Evolutionary conservation across 1,284 basidiomycete genomes (phyloP).

Genomic region (Schizopora paradoxa): DNA sequence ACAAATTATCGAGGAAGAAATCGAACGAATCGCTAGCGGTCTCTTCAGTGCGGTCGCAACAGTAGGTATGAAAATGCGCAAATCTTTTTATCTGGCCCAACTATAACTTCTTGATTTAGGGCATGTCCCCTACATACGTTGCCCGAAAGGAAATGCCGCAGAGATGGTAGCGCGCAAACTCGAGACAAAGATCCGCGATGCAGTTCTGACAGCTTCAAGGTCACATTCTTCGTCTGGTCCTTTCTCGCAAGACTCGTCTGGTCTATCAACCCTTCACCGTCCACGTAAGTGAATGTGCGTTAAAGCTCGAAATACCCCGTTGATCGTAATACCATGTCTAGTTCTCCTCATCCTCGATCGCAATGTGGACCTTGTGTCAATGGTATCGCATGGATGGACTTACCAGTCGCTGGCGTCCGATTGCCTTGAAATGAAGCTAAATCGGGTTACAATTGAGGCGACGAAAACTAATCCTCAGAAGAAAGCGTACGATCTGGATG

Average conservation of each 20-base stretch:
- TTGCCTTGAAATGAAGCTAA: slow-evolving; percentile 95
- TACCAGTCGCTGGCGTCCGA: slow-evolving; percentile 98
- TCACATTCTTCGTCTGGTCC: slow-evolving; percentile 47
- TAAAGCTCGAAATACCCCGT: slow-evolving; percentile 2
- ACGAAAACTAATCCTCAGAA: slow-evolving; percentile 56
- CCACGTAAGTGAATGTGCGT: slow-evolving; percentile 54
- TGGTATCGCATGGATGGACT: slow-evolving; percentile 97
- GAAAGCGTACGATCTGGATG: slow-evolving; percentile 92
- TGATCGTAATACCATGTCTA: slow-evolving; percentile 29
- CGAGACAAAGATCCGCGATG: slow-evolving; percentile 89
- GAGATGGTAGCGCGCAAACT: slow-evolving; percentile 98
- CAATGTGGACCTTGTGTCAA: slow-evolving; percentile 92
- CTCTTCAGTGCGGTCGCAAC: slow-evolving; percentile 94
- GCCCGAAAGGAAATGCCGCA: slow-evolving; percentile 93
- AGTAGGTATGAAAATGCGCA: slow-evolving; percentile 50
- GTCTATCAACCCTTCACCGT: slow-evolving; percentile 72
- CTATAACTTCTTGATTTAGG: slow-evolving; percentile 40
- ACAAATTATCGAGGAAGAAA: slow-evolving; percentile 88
- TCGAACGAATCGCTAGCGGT: slow-evolving; percentile 87
- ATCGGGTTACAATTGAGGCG: slow-evolving; percentile 79
- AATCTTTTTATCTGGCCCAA: background rate
- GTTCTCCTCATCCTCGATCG: slow-evolving; percentile 93
- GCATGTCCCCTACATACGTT: slow-evolving; percentile 91
- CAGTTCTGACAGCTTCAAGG: slow-evolving; percentile 76
- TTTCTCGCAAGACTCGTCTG: slow-evolving; percentile 69